Conservation (phyloP, 2,329 filamentous ascomycete genomes). For the Colletotrichum viniferum region DNA sequence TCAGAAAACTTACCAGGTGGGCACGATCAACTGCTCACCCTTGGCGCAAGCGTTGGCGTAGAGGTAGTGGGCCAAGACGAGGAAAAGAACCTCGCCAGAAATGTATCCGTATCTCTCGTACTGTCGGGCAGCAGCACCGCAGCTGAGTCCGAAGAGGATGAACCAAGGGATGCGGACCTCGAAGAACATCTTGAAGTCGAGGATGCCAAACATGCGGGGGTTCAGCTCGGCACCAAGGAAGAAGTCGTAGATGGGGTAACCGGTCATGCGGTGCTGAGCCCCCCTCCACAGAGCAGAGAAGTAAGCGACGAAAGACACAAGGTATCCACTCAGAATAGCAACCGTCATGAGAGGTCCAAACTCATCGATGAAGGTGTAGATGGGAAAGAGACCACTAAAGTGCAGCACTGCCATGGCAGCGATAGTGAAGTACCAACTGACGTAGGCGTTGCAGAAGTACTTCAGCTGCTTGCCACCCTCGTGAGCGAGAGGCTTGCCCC, state of each 20-base stretch:
- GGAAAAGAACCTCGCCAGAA: slow-evolving; percentile 81
- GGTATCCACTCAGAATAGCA: slow-evolving; percentile 87
- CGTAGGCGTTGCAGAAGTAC: slow-evolving; percentile 93
- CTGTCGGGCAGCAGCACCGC: slow-evolving; percentile 79
- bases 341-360: slow-evolving; percentile 94
- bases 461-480: slow-evolving; percentile 82
- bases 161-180: slow-evolving; percentile 93
- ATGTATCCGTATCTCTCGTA: slow-evolving; percentile 87
- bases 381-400: slow-evolving; percentile 80
- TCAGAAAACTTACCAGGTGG: slow-evolving; percentile 65
- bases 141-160: slow-evolving; percentile 80
- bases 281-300: slow-evolving; percentile 82
- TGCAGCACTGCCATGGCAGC: slow-evolving; percentile 74
- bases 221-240: slow-evolving; percentile 94
- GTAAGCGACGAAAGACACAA: slow-evolving; percentile 85
- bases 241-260: slow-evolving; percentile 84
- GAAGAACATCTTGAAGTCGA: slow-evolving; percentile 97
- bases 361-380: slow-evolving; percentile 93
- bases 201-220: slow-evolving; percentile 76
- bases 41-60: slow-evolving; percentile 94
- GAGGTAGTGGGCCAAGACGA: slow-evolving; percentile 88
- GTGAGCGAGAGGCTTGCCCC: slow-evolving; percentile 87
- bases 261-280: slow-evolving; percentile 90
- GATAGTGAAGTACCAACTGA: slow-evolving; percentile 88
- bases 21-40: slow-evolving; percentile 88